Evolutionary conservation across 441 rosid genomes (phyloP), one percentile per base, ranked within the genome.

Genomic region (Syzygium malaccense): DNA sequence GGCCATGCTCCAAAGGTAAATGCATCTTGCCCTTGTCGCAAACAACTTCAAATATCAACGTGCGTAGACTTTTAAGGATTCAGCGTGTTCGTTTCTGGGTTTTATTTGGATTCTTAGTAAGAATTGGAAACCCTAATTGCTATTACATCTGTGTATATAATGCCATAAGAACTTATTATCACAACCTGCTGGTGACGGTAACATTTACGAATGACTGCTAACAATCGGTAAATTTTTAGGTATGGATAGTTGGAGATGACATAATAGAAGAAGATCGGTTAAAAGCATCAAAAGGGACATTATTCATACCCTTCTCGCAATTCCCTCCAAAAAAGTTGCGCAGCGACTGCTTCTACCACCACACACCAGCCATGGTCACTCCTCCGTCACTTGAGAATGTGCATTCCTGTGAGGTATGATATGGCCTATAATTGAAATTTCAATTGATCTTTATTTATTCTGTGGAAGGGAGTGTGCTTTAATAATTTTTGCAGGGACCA

Each of bases 161-260:
- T 68, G 26, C 79, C 79, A 37, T 68, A 33, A 68, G 45, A 68
- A 33, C 48, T 68, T 19, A 19, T 33, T 33, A 68, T 62, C 68
- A 14, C 68, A 28, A 6, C 9, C n/a, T 62, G 9, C 5, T 68
- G 79, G 2, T 3, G 48, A 68, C 7, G 7, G 14, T 33, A 9
- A 66, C 18, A 32, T 37, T 18, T 13, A 5, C 20, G 26, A 19
- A 19, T 4, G 79, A 68, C 45, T 37, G 11, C 41, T 41, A 3
- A 33, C 3, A 9, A 13, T 20, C 12, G 51, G 64, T 13, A 57
- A 32, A 45, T n/a, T 30, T 68, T 86, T 75, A 92, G 93, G 89
- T 88, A 89, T 96, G 97, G 97, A 60, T 96, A 57, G 94, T 92
- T 53, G 96, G 95, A 32, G 95, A 93, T 45, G 95, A 90, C 85